Percentiles rank a stretch among this genome's conserved stretches.
Conservation (phyloP, 2,329 filamentous ascomycete genomes). For the Aspergillus sp. region DNA sequence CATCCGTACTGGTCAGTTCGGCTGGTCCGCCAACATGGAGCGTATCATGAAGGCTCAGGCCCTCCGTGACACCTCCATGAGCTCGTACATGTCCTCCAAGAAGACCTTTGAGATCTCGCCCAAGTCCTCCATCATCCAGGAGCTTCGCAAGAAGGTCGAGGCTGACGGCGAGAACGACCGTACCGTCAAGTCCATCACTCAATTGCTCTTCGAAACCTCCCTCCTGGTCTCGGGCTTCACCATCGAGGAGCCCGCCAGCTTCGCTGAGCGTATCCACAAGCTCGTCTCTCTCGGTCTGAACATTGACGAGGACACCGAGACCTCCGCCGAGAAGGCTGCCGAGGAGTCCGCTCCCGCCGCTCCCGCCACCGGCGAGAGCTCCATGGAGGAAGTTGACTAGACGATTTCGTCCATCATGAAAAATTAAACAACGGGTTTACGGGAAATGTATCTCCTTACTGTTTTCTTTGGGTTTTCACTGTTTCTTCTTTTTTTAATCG, state of each 20-base stretch:
- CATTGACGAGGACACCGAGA: conserved; percentile 87
- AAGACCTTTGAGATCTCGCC: conserved; percentile 99
- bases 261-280: conserved; percentile 99
- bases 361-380: conserved; percentile 69
- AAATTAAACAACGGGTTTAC: background rate
- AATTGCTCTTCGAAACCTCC: conserved; percentile 97
- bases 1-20: conserved; percentile 98
- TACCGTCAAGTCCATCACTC: conserved; percentile 97
- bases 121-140: conserved; percentile 93
- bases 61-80: conserved; percentile 99
- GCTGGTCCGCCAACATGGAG: conserved; percentile 99
- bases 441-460: conserved; percentile 6
- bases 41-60: conserved; percentile 99
- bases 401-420: conserved; percentile 12
- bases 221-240: conserved; percentile 98
- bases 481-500: conserved; percentile 1
- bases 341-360: conserved; percentile 55
- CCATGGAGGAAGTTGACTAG: conserved; percentile 99
- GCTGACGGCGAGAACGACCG: conserved; percentile 95
- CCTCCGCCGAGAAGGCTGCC: conserved; percentile 45
- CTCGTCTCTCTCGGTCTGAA: conserved; percentile 95
- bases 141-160: conserved; percentile 99
- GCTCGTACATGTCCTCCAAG: conserved; percentile 99
- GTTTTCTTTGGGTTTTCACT: conserved; percentile 5
- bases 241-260: conserved; percentile 95